A percentile compares a stretch with the other conserved stretches of the same genome.
Evolutionary conservation across 306 rosid genomes (phyloP).

Genomic region (Corylus heterophylla): DNA sequence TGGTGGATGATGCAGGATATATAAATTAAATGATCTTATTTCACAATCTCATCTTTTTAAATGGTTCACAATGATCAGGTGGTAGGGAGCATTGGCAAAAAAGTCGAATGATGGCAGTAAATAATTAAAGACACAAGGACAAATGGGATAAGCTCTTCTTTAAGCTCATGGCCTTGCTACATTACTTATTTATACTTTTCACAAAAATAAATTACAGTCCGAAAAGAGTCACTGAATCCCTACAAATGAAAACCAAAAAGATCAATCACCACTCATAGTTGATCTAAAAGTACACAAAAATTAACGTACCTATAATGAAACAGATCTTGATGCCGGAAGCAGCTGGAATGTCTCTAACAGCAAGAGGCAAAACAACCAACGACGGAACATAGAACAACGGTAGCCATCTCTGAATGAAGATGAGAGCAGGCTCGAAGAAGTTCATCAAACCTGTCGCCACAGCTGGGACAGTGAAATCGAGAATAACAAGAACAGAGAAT

Average conservation of each 20-base stretch:
- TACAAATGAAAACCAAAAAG: neutral
- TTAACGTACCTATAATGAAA: conserved; percentile 62
- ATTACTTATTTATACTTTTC: neutral
- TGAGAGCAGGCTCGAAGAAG: conserved; percentile 82
- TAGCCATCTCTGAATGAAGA: conserved; percentile 94
- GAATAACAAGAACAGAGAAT: conserved; percentile 62
- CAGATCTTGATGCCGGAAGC: conserved; percentile 86
- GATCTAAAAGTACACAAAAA: neutral
- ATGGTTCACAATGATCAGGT: neutral
- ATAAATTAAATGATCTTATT: neutral
- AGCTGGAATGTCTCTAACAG: conserved; percentile 78
- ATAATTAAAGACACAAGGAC: neutral
- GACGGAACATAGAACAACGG: conserved; percentile 94
- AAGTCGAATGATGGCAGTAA: neutral
- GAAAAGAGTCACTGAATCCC: neutral
- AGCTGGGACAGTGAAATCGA: conserved; percentile 67
- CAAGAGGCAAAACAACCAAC: conserved; percentile 81
- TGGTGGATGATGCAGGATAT: too few species aligned
- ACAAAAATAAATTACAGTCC: neutral
- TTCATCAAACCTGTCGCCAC: conserved; percentile 64
- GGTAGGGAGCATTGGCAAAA: neutral
- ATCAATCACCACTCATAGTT: neutral
- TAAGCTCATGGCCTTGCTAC: neutral
- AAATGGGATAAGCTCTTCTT: neutral
- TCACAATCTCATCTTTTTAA: neutral